These are phyloP conservation scores for Dentiscutata heterogama DNA, from an alignment of 371 early-diverging fungal species.

Conservation along the genomic window DNA sequence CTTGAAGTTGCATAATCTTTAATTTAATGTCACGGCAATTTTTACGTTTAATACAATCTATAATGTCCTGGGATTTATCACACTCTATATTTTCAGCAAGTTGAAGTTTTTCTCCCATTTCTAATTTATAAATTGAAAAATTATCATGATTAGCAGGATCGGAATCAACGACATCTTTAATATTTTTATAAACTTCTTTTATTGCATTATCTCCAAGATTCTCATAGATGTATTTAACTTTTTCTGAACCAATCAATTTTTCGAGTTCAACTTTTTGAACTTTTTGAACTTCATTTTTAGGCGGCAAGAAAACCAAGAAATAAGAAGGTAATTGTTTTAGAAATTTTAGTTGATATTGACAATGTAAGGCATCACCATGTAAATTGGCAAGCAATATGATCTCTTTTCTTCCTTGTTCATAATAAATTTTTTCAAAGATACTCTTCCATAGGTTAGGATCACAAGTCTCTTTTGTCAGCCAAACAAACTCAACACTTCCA, in stretches of 20 bases:
- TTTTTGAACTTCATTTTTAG: constrained; percentile 6
- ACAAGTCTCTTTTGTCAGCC: constrained; percentile 44
- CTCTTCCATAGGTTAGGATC: constrained; percentile 28
- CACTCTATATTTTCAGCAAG: constrained; percentile 29
- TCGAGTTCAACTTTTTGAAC: not conserved
- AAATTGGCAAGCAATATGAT: constrained; percentile 46
- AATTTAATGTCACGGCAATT: constrained; percentile 10
- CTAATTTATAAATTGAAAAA: not conserved
- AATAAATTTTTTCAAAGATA: constrained; percentile 24
- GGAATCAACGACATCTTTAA: not conserved
- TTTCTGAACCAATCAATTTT: not conserved
- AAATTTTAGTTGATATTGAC: constrained; percentile 33
- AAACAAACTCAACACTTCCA: constrained; percentile 45
- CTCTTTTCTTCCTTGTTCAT: not conserved
- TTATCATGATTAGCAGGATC: not conserved
- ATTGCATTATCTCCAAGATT: not conserved
- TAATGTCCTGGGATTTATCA: not conserved
- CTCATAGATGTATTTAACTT: not conserved
- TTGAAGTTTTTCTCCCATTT: constrained; percentile 4
- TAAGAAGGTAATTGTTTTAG: constrained; percentile 35
- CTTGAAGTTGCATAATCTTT: constrained; percentile 22
- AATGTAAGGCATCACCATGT: constrained; percentile 43
- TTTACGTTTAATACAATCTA: constrained; percentile 2
- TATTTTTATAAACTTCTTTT: constrained; percentile 19
- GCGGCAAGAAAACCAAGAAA: constrained; percentile 39